Evolutionary conservation across 192 early-diverging fungal genomes (phyloP).

Genomic region (Pilaira anomala): DNA sequence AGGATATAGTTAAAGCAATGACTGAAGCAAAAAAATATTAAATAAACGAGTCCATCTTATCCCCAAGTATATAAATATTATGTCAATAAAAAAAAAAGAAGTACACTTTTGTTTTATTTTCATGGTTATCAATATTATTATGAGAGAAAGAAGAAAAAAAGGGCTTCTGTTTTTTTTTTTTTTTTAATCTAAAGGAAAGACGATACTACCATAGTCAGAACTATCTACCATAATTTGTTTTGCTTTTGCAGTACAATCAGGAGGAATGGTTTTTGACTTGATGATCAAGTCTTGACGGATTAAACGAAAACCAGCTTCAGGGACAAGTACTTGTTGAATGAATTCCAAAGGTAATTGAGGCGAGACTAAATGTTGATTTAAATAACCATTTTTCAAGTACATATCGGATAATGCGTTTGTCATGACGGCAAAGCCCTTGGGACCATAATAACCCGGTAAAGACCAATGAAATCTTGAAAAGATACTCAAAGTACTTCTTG

Average conservation of each 20-base stretch:
- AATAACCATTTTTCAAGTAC: conserved; percentile 34
- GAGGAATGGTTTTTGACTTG: background rate
- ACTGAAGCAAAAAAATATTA: background rate
- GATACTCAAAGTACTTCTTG: conserved; percentile 40
- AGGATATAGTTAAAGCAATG: background rate
- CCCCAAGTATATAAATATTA: background rate
- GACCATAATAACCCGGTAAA: conserved; percentile 57
- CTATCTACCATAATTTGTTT: conserved; percentile 24
- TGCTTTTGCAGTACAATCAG: background rate
- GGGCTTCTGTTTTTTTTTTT: background rate
- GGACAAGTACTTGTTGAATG: conserved; percentile 51
- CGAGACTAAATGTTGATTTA: conserved; percentile 28
- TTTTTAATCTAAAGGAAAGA: conserved; percentile 7
- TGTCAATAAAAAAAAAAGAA: background rate
- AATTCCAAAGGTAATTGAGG: conserved; percentile 52
- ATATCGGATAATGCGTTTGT: conserved; percentile 29
- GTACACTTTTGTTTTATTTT: no score
- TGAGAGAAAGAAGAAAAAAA: no score
- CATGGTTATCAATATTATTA: no score
- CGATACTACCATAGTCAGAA: conserved; percentile 11
- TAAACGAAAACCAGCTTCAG: conserved; percentile 45
- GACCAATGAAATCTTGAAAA: conserved; percentile 41
- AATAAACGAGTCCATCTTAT: background rate
- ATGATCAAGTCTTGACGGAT: conserved; percentile 40
- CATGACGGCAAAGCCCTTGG: conserved; percentile 41